These are phyloP conservation scores for Vicia villosa DNA, from an alignment of 306 rosid species.

Conservation along the genomic window DNA sequence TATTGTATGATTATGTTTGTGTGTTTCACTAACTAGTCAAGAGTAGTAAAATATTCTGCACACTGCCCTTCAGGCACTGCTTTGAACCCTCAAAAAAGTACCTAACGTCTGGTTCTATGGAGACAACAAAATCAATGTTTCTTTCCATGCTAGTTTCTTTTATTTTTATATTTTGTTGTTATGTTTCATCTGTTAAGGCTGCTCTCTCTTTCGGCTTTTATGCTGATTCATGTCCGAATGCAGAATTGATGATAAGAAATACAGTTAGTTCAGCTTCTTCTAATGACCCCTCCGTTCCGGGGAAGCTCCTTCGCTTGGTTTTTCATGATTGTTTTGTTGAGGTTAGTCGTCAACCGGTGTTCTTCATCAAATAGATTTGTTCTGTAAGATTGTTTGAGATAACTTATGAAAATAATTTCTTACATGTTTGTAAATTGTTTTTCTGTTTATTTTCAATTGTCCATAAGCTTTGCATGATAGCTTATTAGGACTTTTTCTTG, in stretches of 20 bases:
- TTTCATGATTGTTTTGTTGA: slow-evolving; percentile 96
- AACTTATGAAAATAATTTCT: not conserved
- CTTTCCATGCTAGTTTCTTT: slow-evolving; percentile 25
- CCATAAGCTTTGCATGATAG: not conserved
- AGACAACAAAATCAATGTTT: slow-evolving; percentile 31
- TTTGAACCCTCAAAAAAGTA: slow-evolving; percentile 3
- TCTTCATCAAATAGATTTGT: not conserved
- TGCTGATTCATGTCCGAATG: slow-evolving; percentile 71
- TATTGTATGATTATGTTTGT: slow-evolving; percentile 8
- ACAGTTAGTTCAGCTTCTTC: slow-evolving; percentile 66
- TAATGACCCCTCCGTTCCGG: slow-evolving; percentile 74
- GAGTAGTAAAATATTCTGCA: slow-evolving; percentile 8
- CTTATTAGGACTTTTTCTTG: not conserved
- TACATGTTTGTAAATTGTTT: not conserved
- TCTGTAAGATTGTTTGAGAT: not conserved
- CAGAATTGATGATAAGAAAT: slow-evolving; percentile 67
- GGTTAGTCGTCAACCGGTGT: slow-evolving; percentile 47
- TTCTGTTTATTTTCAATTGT: not conserved
- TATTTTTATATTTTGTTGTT: slow-evolving; percentile 37
- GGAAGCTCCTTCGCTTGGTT: slow-evolving; percentile 87
- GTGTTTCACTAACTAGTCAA: slow-evolving; percentile 28
- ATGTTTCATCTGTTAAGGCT: slow-evolving; percentile 42
- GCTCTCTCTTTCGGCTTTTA: slow-evolving; percentile 71
- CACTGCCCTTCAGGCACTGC: slow-evolving; percentile 9
- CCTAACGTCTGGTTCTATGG: slow-evolving; percentile 50